Evolutionary conservation across 1,284 basidiomycete genomes (phyloP).

Genomic region (Singerocomus inundabilis): DNA sequence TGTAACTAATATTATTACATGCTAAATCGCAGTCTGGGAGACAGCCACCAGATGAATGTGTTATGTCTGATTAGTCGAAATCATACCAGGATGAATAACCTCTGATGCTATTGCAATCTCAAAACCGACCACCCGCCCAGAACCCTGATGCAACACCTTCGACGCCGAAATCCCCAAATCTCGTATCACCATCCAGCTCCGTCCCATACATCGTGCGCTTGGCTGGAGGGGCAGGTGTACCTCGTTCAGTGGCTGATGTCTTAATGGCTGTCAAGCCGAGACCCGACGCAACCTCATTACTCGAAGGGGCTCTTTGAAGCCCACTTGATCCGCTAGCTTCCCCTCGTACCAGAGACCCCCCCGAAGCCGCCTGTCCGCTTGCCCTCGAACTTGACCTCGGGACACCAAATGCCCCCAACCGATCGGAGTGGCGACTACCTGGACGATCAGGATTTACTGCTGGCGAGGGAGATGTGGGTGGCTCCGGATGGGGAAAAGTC

Average conservation of each 20-base stretch:
- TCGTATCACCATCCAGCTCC: constrained; percentile 68
- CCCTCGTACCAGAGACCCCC: constrained; percentile 28
- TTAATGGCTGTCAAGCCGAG: constrained; percentile 38
- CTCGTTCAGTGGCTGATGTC: constrained; percentile 30
- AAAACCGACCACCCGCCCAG: constrained; percentile 50
- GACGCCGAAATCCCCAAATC: constrained; percentile 79
- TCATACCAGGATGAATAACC: constrained; percentile 7
- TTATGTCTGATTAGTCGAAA: constrained; percentile 12
- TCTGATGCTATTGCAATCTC: constrained; percentile 8
- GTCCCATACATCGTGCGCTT: constrained; percentile 79
- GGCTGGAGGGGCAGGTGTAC: constrained; percentile 36
- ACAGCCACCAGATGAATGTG: constrained; percentile 2
- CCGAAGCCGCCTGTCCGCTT: constrained; percentile 30
- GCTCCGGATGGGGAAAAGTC: constrained; percentile 62
- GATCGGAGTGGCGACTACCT: constrained; percentile 35
- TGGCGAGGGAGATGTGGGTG: constrained; percentile 69
- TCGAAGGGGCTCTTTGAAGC: constrained; percentile 32
- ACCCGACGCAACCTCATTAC: constrained; percentile 39
- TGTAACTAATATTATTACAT: constrained; percentile 24
- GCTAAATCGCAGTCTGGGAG: constrained; percentile 6
- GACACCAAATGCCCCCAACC: constrained; percentile 30
- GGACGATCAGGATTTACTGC: constrained; percentile 39
- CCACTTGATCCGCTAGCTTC: constrained; percentile 29
- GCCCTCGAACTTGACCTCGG: constrained; percentile 34
- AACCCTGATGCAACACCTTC: constrained; percentile 69